Conservation (phyloP, 1,284 basidiomycete species). For the Puccinia horiana region DNA sequence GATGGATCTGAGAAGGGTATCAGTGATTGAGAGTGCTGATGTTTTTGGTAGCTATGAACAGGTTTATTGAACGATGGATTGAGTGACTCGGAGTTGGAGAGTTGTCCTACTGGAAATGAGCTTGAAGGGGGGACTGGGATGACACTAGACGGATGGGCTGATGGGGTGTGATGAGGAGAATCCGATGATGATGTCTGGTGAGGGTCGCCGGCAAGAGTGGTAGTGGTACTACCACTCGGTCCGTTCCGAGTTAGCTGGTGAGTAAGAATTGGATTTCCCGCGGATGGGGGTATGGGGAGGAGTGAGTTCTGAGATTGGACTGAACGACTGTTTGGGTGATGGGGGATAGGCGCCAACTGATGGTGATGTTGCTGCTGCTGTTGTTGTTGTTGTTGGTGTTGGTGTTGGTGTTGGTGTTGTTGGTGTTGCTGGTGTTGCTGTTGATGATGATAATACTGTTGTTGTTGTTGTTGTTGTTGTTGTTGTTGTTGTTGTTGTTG, state of each 20-base stretch:
- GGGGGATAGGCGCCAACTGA: neutral
- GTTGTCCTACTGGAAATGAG: neutral
- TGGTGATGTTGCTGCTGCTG: constrained; percentile 32
- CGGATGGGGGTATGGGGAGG: neutral
- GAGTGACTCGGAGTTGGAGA: neutral
- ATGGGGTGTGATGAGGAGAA: neutral
- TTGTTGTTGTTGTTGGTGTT: constrained; percentile 28
- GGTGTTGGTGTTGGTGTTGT: constrained; percentile 29
- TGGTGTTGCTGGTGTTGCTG: constrained; percentile 34
- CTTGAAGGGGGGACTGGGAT: neutral
- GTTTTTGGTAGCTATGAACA: constrained; percentile 4
- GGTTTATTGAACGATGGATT: neutral
- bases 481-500: constrained; percentile 27
- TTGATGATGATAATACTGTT: constrained; percentile 42
- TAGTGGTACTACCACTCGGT: neutral
- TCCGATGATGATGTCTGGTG: neutral
- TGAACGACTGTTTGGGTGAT: neutral
- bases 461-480: constrained; percentile 30
- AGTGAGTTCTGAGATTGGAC: neutral
- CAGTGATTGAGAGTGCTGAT: constrained; percentile 24
- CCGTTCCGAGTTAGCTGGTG: neutral
- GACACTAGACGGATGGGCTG: neutral
- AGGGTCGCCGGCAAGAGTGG: neutral
- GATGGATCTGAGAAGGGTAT: neutral
- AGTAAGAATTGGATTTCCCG: neutral